Evolutionary conservation across 495 filamentous ascomycete species (phyloP).

Genomic region (Penicillium samsonianum): DNA sequence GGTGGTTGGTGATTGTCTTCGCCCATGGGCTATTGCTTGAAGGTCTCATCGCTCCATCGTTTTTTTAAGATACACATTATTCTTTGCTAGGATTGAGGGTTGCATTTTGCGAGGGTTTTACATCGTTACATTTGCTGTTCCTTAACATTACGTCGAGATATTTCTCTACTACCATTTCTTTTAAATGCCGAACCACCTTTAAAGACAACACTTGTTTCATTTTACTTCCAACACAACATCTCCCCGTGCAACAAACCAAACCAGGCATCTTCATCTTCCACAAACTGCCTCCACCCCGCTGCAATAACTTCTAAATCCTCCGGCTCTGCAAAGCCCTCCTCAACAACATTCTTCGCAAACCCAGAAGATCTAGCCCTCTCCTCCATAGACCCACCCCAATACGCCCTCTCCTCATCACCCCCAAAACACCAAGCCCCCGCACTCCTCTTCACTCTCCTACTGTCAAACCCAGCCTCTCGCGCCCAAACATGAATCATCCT

Average conservation of each 20-base stretch:
- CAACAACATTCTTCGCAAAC: slow-evolving; percentile 39
- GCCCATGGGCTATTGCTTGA: neutral
- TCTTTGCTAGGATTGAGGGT: neutral
- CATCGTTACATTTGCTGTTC: neutral
- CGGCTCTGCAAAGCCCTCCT: slow-evolving; percentile 38
- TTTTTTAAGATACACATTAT: neutral
- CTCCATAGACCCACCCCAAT: slow-evolving; percentile 53
- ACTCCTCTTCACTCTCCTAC: slow-evolving; percentile 35
- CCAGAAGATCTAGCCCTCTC: slow-evolving; percentile 40
- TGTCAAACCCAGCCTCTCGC: slow-evolving; percentile 46
- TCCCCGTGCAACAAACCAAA: slow-evolving; percentile 54
- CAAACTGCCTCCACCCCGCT: slow-evolving; percentile 47
- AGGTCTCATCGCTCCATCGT: neutral
- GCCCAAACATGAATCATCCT: slow-evolving; percentile 51
- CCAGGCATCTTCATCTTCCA: slow-evolving; percentile 51
- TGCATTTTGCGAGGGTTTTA: slow-evolving; percentile 1
- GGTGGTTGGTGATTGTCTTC: slow-evolving; percentile 1
- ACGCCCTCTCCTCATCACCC: slow-evolving; percentile 40
- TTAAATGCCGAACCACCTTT: neutral
- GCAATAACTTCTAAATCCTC: slow-evolving; percentile 45
- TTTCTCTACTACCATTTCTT: neutral
- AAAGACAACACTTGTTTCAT: neutral
- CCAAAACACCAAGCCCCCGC: slow-evolving; percentile 52
- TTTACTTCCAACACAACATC: slow-evolving; percentile 51
- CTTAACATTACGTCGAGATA: slow-evolving; percentile 1